Evolutionary conservation across 495 filamentous ascomycete species (phyloP).

Genomic region (Aspergillus conjunctus): DNA sequence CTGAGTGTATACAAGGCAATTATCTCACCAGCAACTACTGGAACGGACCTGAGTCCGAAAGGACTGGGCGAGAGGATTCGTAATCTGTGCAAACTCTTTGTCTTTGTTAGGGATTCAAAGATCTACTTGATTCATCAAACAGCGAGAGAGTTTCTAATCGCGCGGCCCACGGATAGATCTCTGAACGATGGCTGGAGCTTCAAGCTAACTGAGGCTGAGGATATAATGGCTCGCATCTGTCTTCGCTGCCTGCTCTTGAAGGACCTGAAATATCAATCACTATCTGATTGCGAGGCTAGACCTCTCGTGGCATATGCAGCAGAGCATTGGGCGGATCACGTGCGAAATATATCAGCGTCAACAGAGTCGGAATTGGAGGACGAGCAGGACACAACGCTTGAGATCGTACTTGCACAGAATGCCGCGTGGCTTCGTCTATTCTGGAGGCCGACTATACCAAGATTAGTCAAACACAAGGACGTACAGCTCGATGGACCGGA

Average conservation of each 20-base stretch:
- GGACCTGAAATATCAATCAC: conserved; percentile 5
- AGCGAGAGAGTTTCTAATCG: conserved; percentile 4
- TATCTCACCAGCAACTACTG: background rate
- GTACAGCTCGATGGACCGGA: no score
- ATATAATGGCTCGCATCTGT: background rate
- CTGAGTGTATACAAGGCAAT: background rate
- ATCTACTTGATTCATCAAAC: conserved; percentile 10
- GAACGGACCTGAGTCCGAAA: background rate
- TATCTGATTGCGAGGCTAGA: no score
- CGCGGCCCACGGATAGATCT: no score
- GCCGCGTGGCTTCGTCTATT: no score
- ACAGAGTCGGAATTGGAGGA: no score
- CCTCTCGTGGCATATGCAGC: conserved; percentile 33
- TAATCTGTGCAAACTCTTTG: background rate
- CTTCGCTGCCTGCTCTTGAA: background rate
- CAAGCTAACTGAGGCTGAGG: background rate
- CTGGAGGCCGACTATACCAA: no score
- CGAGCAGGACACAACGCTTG: no score
- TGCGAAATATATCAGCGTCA: conserved; percentile 21
- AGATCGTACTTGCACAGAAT: no score
- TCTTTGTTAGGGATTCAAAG: background rate
- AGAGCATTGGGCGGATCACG: conserved; percentile 31
- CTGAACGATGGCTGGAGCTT: background rate
- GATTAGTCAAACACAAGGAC: no score
- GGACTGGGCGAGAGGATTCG: background rate